phyloP scores from a whole-genome alignment of 2,329 filamentous ascomycete species.

The Calonectria henricotiae region DNA sequence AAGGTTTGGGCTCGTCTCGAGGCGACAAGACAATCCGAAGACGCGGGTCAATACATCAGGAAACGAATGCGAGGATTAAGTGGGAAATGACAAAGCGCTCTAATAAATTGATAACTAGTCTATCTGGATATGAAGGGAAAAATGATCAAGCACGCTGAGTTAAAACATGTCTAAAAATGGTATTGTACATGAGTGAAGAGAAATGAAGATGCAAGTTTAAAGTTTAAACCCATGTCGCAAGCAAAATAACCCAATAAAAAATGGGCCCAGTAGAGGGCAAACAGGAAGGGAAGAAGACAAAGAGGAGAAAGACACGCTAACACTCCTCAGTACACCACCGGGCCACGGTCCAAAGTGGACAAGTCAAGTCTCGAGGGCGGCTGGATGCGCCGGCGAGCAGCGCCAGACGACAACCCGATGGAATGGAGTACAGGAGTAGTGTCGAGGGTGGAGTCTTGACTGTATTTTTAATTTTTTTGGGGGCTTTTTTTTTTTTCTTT shows the following conservation, averaged over 20 bases:
- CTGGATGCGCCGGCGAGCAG: slow-evolving; percentile 18
- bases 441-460: background rate
- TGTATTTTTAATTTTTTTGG: background rate
- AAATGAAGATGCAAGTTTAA: slow-evolving; percentile 24
- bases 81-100: slow-evolving; percentile 17
- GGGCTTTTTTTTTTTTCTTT: slow-evolving; percentile 10
- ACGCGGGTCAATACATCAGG: slow-evolving; percentile 10
- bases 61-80: background rate
- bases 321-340: slow-evolving; percentile 11
- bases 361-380: slow-evolving; percentile 5
- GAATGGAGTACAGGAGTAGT: slow-evolving; percentile 21
- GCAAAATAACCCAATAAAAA: slow-evolving; percentile 26
- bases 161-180: slow-evolving; percentile 42
- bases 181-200: slow-evolving; percentile 28
- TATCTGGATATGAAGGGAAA: slow-evolving; percentile 39
- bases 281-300: slow-evolving; percentile 29
- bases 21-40: slow-evolving; percentile 11
- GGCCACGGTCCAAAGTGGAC: slow-evolving; percentile 1
- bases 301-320: slow-evolving; percentile 28
- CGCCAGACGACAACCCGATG: slow-evolving; percentile 2
- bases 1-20: background rate
- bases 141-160: slow-evolving; percentile 38
- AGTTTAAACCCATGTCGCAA: slow-evolving; percentile 21
- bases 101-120: slow-evolving; percentile 36
- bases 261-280: slow-evolving; percentile 20